Percentiles rank a stretch among this genome's conserved stretches.
phyloP scores from a whole-genome alignment of 805 yeast genomes.

The Cyberlindnera subsufficiens region DNA sequence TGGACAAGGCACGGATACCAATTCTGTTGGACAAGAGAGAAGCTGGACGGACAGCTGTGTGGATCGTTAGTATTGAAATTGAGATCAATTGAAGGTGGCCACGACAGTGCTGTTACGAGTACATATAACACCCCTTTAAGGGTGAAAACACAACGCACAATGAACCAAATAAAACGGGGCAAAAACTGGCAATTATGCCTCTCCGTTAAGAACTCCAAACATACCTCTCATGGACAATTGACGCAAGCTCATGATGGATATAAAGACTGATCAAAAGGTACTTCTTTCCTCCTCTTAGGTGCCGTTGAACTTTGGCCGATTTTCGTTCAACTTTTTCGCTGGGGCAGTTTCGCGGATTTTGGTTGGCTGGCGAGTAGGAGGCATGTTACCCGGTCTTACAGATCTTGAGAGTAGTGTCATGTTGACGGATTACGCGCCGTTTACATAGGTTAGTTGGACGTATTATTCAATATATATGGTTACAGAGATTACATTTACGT shows the following conservation, averaged over 20 bases:
- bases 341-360: constrained; percentile 1
- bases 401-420: too few relatives aligned
- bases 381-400: neutral
- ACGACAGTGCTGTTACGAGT: neutral
- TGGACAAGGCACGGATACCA: constrained; percentile 62
- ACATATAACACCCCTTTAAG: neutral
- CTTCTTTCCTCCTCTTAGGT: neutral
- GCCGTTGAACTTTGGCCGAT: neutral
- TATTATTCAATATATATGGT: too few relatives aligned
- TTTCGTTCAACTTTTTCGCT: neutral
- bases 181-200: too few relatives aligned
- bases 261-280: too few relatives aligned
- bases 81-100: neutral
- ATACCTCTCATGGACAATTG: constrained; percentile 26
- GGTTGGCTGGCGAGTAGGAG: constrained; percentile 3
- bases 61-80: neutral
- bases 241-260: constrained; percentile 12
- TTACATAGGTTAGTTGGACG: too few relatives aligned
- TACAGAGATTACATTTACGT: too few relatives aligned
- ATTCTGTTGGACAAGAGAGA: constrained; percentile 26
- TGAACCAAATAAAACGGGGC: neutral
- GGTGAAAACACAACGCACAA: neutral
- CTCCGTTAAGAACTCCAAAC: constrained; percentile 4
- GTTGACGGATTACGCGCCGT: too few relatives aligned
- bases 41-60: constrained; percentile 20